Conservation (phyloP, 2,329 filamentous ascomycete genomes). For the Scedosporium minutisporum region DNA sequence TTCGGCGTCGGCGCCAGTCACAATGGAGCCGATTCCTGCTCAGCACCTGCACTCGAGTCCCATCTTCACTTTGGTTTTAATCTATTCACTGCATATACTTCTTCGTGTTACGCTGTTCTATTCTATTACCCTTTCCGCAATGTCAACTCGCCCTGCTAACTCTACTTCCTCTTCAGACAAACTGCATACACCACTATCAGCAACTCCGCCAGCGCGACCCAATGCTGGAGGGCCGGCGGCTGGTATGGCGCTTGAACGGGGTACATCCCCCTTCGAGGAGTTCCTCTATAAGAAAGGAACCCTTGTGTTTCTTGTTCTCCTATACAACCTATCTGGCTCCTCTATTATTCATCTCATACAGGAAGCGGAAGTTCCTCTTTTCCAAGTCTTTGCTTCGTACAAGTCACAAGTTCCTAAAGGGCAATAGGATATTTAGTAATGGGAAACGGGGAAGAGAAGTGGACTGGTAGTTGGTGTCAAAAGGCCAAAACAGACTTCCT, state of each 20-base stretch:
- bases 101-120: not conserved
- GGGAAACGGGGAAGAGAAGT: too few species aligned
- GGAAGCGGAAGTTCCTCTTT: not conserved
- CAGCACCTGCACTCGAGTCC: not conserved
- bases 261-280: too few species aligned
- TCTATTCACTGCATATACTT: not conserved
- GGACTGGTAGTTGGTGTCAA: too few species aligned
- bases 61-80: not conserved
- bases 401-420: not conserved
- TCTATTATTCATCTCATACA: not conserved
- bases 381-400: not conserved
- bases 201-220: conserved; percentile 23
- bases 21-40: not conserved
- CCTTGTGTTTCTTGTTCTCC: not conserved
- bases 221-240: conserved; percentile 25
- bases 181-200: conserved; percentile 24
- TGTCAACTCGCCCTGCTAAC: not conserved
- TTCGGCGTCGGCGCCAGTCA: not conserved
- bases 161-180: conserved; percentile 13
- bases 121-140: not conserved
- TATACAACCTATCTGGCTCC: not conserved
- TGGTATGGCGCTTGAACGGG: conserved; percentile 18
- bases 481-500: not conserved
- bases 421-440: not conserved
- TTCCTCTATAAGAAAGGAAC: not conserved